phyloP scores from a whole-genome alignment of 768 basidiomycete species.

The Russula lepida region DNA sequence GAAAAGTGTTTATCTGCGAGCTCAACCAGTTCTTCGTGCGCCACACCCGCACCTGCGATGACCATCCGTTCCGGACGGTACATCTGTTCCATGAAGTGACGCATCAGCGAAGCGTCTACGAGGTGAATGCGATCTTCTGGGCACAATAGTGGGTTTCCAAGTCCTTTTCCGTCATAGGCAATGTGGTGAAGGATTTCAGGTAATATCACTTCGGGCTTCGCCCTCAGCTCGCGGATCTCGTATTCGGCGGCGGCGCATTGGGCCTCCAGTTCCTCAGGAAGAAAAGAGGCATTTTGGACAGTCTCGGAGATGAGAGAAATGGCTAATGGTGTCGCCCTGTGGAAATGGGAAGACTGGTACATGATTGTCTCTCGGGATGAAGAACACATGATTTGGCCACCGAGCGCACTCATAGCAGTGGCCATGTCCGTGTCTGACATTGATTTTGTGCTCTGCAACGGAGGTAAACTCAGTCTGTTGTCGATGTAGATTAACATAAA shows the following conservation, averaged over 20 bases:
- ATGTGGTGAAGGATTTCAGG: slow-evolving; percentile 85
- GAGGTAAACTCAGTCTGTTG: background rate
- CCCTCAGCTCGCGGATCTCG: slow-evolving; percentile 78
- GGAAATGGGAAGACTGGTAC: slow-evolving; percentile 96
- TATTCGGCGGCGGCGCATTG: slow-evolving; percentile 86
- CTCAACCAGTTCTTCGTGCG: slow-evolving; percentile 81
- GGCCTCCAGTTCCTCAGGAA: slow-evolving; percentile 67
- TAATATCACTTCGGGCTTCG: slow-evolving; percentile 88
- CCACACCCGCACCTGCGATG: slow-evolving; percentile 88
- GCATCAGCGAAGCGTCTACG: slow-evolving; percentile 55
- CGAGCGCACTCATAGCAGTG: slow-evolving; percentile 68
- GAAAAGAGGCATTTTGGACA: slow-evolving; percentile 67
- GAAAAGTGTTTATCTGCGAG: slow-evolving; percentile 81
- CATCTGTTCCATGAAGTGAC: slow-evolving; percentile 66
- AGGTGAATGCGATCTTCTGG: slow-evolving; percentile 70
- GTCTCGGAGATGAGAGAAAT: slow-evolving; percentile 90
- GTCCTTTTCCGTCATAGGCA: slow-evolving; percentile 65
- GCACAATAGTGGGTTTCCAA: slow-evolving; percentile 89
- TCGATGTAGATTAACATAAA: background rate
- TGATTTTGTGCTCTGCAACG: slow-evolving; percentile 56
- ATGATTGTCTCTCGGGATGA: slow-evolving; percentile 91
- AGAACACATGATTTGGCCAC: slow-evolving; percentile 87
- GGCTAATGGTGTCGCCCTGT: slow-evolving; percentile 70
- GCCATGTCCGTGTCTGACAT: slow-evolving; percentile 75
- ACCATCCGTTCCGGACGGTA: slow-evolving; percentile 94